A percentile compares a stretch with the other conserved stretches of the same genome.
phyloP scores from a whole-genome alignment of 2,329 filamentous ascomycete species.

The Arthrobotrys entomopaga region DNA sequence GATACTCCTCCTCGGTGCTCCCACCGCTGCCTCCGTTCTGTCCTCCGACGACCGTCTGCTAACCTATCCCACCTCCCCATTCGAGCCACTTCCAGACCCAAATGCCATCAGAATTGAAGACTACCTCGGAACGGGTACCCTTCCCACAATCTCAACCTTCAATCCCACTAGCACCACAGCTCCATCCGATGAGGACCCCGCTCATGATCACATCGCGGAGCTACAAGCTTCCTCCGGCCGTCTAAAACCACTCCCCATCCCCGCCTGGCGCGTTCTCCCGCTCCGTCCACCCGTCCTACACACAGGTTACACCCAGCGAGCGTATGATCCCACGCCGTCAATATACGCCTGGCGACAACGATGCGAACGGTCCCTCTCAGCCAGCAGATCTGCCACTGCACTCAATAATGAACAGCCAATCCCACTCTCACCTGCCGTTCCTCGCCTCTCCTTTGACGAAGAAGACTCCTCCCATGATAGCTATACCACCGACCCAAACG shows the following conservation, averaged over 20 bases:
- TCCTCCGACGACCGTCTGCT: slow-evolving; percentile 27
- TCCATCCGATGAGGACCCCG: background rate
- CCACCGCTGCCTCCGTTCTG: slow-evolving; percentile 10
- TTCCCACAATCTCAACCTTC: slow-evolving; percentile 30
- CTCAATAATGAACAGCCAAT: background rate
- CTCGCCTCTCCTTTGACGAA: slow-evolving; percentile 26
- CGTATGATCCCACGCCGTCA: slow-evolving; percentile 38
- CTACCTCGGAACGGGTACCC: slow-evolving; percentile 23
- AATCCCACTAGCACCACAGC: slow-evolving; percentile 1
- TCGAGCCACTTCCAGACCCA: slow-evolving; percentile 21
- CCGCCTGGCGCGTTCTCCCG: slow-evolving; percentile 27
- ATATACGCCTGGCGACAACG: slow-evolving; percentile 41
- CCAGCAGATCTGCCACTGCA: background rate
- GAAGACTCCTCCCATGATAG: slow-evolving; percentile 11
- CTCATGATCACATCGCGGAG: background rate
- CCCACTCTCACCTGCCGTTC: slow-evolving; percentile 14
- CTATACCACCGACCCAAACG: background rate
- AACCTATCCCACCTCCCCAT: slow-evolving; percentile 30
- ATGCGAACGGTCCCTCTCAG: slow-evolving; percentile 19
- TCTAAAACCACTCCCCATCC: slow-evolving; percentile 20
- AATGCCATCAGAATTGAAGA: slow-evolving; percentile 24
- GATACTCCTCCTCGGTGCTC: slow-evolving; percentile 34
- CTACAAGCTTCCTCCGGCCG: slow-evolving; percentile 10
- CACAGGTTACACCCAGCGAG: slow-evolving; percentile 34
- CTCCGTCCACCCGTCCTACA: slow-evolving; percentile 24